Percentiles rank a stretch among this genome's conserved stretches.
These are phyloP conservation scores for Lachancea meyersii DNA, from an alignment of 805 yeast genomes.

Conservation along the genomic window DNA sequence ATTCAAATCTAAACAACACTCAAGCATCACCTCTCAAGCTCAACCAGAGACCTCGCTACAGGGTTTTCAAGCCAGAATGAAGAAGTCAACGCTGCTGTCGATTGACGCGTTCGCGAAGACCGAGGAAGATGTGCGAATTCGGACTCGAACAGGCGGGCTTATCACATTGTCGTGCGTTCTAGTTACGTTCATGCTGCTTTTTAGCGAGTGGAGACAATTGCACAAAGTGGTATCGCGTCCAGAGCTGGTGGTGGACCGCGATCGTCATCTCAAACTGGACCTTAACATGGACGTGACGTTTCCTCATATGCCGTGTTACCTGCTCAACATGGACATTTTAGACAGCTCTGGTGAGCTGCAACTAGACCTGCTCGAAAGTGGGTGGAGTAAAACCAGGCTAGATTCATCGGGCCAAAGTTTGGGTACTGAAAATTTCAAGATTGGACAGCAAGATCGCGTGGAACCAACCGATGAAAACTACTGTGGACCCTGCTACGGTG, in stretches of 20 bases:
- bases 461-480: constrained; percentile 37
- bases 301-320: constrained; percentile 80
- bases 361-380: constrained; percentile 61
- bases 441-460: constrained; percentile 34
- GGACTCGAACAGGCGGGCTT: constrained; percentile 85
- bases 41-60: too few species aligned
- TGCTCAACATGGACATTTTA: constrained; percentile 76
- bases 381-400: constrained; percentile 65
- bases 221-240: constrained; percentile 64
- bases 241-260: constrained; percentile 83
- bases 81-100: constrained; percentile 38
- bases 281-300: constrained; percentile 78
- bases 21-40: too few species aligned
- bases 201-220: constrained; percentile 75
- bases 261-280: constrained; percentile 64
- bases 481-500: constrained; percentile 92
- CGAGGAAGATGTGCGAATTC: constrained; percentile 85
- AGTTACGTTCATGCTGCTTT: constrained; percentile 54
- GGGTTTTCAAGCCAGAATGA: constrained; percentile 9
- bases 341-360: constrained; percentile 85
- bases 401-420: constrained; percentile 46
- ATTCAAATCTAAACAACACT: too few species aligned
- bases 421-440: constrained; percentile 36
- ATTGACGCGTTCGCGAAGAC: constrained; percentile 92
- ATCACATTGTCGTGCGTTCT: constrained; percentile 68